phyloP scores from a whole-genome alignment of 169 alveolate species.

The Eimeria praecox region DNA sequence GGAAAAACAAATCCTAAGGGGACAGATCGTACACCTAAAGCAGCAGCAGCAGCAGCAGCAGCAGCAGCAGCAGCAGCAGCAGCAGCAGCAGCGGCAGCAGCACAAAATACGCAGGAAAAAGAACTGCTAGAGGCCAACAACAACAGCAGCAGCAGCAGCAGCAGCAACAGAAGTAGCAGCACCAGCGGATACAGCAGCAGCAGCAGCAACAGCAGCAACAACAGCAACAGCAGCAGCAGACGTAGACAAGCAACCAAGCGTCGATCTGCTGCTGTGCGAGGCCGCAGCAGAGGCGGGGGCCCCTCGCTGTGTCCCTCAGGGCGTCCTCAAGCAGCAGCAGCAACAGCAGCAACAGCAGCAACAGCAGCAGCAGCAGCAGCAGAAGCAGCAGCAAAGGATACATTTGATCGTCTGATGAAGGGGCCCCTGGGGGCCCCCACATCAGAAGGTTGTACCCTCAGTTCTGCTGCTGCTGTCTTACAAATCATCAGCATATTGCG shows the following conservation, averaged over 20 bases:
- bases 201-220: slow-evolving; percentile 39
- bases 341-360: neutral
- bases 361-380: slow-evolving; percentile 14
- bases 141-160: slow-evolving; percentile 10
- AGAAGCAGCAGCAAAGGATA: neutral
- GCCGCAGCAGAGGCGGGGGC: slow-evolving; percentile 42
- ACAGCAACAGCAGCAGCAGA: slow-evolving; percentile 24
- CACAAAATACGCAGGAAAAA: neutral
- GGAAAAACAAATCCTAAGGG: too few relatives aligned
- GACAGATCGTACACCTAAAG: too few relatives aligned
- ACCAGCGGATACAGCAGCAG: slow-evolving; percentile 20
- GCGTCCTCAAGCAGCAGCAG: neutral
- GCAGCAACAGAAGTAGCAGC: slow-evolving; percentile 46
- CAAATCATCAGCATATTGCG: neutral
- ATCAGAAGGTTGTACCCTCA: neutral
- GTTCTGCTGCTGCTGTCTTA: neutral
- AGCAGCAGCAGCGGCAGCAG: neutral
- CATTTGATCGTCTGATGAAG: neutral
- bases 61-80: neutral
- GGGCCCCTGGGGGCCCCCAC: slow-evolving; percentile 32
- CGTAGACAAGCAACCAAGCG: neutral
- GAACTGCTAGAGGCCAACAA: neutral
- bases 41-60: neutral
- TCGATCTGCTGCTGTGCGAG: neutral
- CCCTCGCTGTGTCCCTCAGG: neutral